These are phyloP conservation scores for Cyberlindnera nakhonratchasimensis DNA, from an alignment of 805 yeast genomes.

Conservation along the genomic window DNA sequence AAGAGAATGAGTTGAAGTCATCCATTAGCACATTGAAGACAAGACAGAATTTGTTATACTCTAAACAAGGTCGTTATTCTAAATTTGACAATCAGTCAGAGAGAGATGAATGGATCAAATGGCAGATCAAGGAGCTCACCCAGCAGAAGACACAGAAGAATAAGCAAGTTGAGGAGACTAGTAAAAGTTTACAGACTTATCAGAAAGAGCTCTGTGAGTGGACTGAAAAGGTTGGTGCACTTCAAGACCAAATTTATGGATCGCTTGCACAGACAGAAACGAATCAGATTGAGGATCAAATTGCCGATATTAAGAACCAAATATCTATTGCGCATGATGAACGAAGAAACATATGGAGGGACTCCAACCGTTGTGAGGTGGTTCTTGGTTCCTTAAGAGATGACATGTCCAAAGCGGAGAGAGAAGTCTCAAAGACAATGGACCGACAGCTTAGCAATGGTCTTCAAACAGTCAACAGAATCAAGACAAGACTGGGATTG, in stretches of 20 bases:
- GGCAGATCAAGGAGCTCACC: slow-evolving; percentile 43
- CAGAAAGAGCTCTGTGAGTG: slow-evolving; percentile 23
- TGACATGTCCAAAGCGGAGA: slow-evolving; percentile 55
- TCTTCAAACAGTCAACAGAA: slow-evolving; percentile 61
- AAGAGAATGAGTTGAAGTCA: slow-evolving; percentile 40
- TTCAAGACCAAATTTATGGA: slow-evolving; percentile 38
- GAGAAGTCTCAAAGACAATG: slow-evolving; percentile 68
- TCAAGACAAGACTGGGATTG: slow-evolving; percentile 56
- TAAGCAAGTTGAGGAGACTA: slow-evolving; percentile 27
- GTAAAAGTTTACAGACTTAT: slow-evolving; percentile 9
- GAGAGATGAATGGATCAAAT: slow-evolving; percentile 63
- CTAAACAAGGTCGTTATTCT: slow-evolving; percentile 68
- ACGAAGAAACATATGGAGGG: slow-evolving; percentile 75
- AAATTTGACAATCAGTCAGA: slow-evolving; percentile 53
- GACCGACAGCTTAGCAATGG: slow-evolving; percentile 69
- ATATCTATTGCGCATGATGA: slow-evolving; percentile 53
- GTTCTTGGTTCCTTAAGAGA: slow-evolving; percentile 50
- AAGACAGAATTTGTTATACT: slow-evolving; percentile 55
- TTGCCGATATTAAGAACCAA: slow-evolving; percentile 37
- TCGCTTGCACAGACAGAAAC: slow-evolving; percentile 30
- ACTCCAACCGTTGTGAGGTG: slow-evolving; percentile 63
- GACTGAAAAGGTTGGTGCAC: slow-evolving; percentile 31
- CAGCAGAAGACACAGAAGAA: slow-evolving; percentile 21
- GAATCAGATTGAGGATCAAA: slow-evolving; percentile 11
- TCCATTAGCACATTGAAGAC: slow-evolving; percentile 41